Evolutionary conservation across 345 rosid species (phyloP).

Genomic region (Arabis hirsuta): DNA sequence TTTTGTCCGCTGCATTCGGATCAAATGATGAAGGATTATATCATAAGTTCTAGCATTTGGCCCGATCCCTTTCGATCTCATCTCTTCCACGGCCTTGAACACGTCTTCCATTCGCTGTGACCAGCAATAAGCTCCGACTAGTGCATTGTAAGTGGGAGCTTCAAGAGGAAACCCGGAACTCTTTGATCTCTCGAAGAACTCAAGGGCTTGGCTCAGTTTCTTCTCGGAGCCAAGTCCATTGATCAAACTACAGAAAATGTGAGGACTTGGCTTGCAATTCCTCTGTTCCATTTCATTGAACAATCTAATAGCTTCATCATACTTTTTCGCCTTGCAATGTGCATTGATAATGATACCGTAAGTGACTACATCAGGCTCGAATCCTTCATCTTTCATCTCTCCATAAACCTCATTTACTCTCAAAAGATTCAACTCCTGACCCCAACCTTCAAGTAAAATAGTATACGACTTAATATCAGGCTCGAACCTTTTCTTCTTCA

Average conservation of each 20-base stretch:
- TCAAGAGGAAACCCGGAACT: conserved; percentile 63
- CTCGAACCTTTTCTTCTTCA: conserved; percentile 64
- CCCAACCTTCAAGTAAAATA: conserved; percentile 88
- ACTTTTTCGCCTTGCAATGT: conserved; percentile 63
- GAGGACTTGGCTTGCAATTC: conserved; percentile 69
- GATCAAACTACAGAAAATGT: conserved; percentile 74
- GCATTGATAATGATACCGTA: conserved; percentile 79
- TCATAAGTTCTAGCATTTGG: conserved; percentile 82
- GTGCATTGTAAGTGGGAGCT: conserved; percentile 80
- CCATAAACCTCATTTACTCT: conserved; percentile 65
- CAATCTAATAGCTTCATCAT: conserved; percentile 57
- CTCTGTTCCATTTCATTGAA: conserved; percentile 67
- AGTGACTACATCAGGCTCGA: conserved; percentile 78
- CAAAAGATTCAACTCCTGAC: conserved; percentile 62
- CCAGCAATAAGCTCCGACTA: conserved; percentile 80
- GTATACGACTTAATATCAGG: conserved; percentile 77
- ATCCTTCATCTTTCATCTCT: conserved; percentile 81
- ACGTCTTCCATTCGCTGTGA: conserved; percentile 61
- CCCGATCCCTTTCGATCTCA: conserved; percentile 58
- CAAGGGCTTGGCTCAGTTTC: conserved; percentile 64
- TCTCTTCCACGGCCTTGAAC: conserved; percentile 63
- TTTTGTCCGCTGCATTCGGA: conserved; percentile 50
- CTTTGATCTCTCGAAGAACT: conserved; percentile 62
- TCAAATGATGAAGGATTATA: conserved; percentile 72
- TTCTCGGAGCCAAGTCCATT: conserved; percentile 77